phyloP scores from a whole-genome alignment of 306 rosid species.

The Cicer bijugum region DNA sequence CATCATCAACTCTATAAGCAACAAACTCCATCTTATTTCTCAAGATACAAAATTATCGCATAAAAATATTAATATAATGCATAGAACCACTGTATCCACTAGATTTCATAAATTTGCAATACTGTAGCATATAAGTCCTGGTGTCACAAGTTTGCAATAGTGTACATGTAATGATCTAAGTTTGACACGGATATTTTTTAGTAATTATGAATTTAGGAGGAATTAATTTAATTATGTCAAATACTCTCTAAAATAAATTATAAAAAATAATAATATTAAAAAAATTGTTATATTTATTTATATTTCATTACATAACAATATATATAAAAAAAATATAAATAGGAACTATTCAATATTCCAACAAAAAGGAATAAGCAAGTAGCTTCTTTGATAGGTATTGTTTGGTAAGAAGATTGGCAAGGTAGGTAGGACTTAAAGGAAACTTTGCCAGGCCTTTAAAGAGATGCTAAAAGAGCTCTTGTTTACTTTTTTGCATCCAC shows the following conservation, averaged over 20 bases:
- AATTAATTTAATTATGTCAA: constrained; percentile 17
- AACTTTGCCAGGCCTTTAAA: constrained; percentile 50
- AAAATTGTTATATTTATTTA: too few species aligned
- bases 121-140: constrained; percentile 2
- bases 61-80: constrained; percentile 14
- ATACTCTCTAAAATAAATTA: neutral
- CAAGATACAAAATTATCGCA: constrained; percentile 8
- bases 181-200: constrained; percentile 9
- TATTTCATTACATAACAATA: too few species aligned
- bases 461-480: constrained; percentile 53
- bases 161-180: constrained; percentile 13
- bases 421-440: constrained; percentile 53
- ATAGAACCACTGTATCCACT: constrained; percentile 2
- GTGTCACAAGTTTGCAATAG: constrained; percentile 26
- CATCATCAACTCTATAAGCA: constrained; percentile 40
- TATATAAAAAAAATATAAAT: too few species aligned
- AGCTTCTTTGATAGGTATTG: constrained; percentile 34
- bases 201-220: constrained; percentile 25
- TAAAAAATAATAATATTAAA: too few species aligned
- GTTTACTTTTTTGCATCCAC: constrained; percentile 62
- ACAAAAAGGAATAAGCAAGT: constrained; percentile 5
- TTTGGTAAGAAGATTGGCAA: constrained; percentile 46
- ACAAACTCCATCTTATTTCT: constrained; percentile 29
- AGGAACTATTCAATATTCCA: too few species aligned
- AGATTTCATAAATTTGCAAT: constrained; percentile 1